phyloP scores from a whole-genome alignment of 257 asterid genomes.

The Plantago ovata region DNA sequence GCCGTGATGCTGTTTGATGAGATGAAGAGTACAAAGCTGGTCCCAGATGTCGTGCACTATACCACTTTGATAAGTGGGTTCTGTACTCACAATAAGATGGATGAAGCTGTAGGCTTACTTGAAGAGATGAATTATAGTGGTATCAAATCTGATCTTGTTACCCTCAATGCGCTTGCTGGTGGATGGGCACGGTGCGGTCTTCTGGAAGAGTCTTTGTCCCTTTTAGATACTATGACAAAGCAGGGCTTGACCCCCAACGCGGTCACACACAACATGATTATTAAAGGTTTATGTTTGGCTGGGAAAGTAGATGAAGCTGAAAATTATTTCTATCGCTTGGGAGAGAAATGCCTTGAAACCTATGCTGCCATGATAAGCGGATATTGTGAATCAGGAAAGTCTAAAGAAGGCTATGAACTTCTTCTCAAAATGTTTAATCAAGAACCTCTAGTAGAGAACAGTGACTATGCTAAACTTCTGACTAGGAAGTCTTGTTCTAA shows the following conservation, averaged over 20 bases:
- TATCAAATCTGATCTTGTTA: constrained; percentile 53
- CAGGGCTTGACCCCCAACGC: constrained; percentile 49
- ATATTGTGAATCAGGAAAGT: constrained; percentile 52
- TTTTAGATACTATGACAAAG: constrained; percentile 51
- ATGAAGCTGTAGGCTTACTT: constrained; percentile 45
- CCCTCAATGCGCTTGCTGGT: constrained; percentile 56
- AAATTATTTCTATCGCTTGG: constrained; percentile 42
- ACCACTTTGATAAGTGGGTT: constrained; percentile 73
- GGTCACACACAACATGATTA: constrained; percentile 57
- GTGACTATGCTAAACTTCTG: constrained; percentile 51
- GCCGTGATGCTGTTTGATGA: constrained; percentile 56
- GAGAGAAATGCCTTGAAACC: constrained; percentile 44
- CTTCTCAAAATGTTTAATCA: constrained; percentile 31
- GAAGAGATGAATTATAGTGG: constrained; percentile 55
- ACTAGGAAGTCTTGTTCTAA: constrained; percentile 24
- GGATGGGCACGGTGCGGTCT: constrained; percentile 60
- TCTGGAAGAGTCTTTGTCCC: constrained; percentile 28
- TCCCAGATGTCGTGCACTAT: constrained; percentile 59
- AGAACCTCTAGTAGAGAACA: constrained; percentile 36
- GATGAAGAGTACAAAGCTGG: constrained; percentile 57
- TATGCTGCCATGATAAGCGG: constrained; percentile 70
- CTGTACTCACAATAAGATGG: constrained; percentile 46
- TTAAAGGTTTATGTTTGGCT: constrained; percentile 64
- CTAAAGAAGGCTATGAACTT: constrained; percentile 41
- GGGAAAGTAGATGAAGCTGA: constrained; percentile 61